Percentiles rank a stretch among this genome's conserved stretches.
Conservation (phyloP, 768 basidiomycete species). For the Termitomyces heimii region DNA sequence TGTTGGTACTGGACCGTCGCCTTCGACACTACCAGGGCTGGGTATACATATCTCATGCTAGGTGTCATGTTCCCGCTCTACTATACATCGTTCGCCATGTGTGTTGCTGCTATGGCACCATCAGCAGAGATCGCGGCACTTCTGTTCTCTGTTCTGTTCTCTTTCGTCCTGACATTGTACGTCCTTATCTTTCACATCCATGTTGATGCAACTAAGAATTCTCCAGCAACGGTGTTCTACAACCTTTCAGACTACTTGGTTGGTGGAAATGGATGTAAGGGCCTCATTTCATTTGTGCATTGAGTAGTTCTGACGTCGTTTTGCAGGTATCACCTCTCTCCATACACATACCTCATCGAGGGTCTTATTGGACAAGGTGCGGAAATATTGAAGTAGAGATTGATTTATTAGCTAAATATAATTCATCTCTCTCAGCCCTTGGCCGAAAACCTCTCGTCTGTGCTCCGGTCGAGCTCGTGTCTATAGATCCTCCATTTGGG, state of each 20-base stretch:
- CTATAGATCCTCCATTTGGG: slow-evolving; percentile 52
- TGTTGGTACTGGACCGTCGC: slow-evolving; percentile 77
- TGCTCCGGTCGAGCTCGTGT: slow-evolving; percentile 53
- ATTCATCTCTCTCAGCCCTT: slow-evolving; percentile 36
- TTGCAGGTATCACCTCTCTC: slow-evolving; percentile 34
- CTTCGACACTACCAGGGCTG: slow-evolving; percentile 45
- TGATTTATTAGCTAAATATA: slow-evolving; percentile 23
- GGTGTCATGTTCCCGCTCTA: slow-evolving; percentile 57
- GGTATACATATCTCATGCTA: slow-evolving; percentile 52
- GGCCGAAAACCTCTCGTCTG: slow-evolving; percentile 49
- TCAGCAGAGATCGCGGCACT: slow-evolving; percentile 55
- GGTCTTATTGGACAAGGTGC: slow-evolving; percentile 43
- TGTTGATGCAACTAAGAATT: not conserved
- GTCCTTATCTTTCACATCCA: slow-evolving; percentile 17
- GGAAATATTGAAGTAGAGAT: slow-evolving; percentile 10
- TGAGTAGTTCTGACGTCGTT: not conserved
- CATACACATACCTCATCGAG: slow-evolving; percentile 47
- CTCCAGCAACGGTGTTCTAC: slow-evolving; percentile 56
- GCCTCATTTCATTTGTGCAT: not conserved
- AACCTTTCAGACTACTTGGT: slow-evolving; percentile 53
- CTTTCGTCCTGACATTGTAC: slow-evolving; percentile 61
- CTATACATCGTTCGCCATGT: slow-evolving; percentile 57
- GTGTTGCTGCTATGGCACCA: slow-evolving; percentile 56
- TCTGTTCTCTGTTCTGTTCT: slow-evolving; percentile 52
- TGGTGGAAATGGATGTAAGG: slow-evolving; percentile 74